These are phyloP conservation scores for Saccharomyces hybrid DNA, from an alignment of 1,139 yeast species.

Conservation along the genomic window DNA sequence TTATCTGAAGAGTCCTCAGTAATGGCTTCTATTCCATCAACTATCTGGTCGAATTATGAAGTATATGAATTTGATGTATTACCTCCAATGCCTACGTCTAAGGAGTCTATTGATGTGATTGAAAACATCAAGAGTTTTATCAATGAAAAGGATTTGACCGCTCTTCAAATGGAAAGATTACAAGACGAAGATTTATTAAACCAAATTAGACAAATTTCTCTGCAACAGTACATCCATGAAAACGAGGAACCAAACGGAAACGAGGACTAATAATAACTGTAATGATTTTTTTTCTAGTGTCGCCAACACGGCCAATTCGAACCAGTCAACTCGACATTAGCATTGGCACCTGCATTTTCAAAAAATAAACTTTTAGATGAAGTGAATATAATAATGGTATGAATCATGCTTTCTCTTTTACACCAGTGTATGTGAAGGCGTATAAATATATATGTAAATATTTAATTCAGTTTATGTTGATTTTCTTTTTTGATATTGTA, in stretches of 20 bases:
- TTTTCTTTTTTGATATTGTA: constrained; percentile 9
- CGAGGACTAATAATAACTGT: background rate
- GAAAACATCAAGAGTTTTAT: constrained; percentile 36
- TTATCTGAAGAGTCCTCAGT: constrained; percentile 62
- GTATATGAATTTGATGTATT: constrained; percentile 62
- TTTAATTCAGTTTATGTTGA: background rate
- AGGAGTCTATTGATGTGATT: constrained; percentile 23
- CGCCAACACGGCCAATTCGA: background rate
- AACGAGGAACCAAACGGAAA: constrained; percentile 6
- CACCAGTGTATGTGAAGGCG: background rate
- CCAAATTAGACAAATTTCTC: constrained; percentile 28
- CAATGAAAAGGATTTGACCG: constrained; percentile 31
- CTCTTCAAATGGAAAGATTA: constrained; percentile 15
- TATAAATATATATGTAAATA: background rate
- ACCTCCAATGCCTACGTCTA: constrained; percentile 44
- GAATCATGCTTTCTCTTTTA: background rate
- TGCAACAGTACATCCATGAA: constrained; percentile 27
- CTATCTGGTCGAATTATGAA: constrained; percentile 55
- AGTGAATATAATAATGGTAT: background rate
- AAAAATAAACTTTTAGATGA: no score
- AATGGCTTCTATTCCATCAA: constrained; percentile 59
- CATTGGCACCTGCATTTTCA: background rate
- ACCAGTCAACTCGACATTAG: background rate
- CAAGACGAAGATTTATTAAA: constrained; percentile 28
- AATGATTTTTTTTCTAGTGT: no score